Percentiles rank a stretch among this genome's conserved stretches.
phyloP scores from a whole-genome alignment of 1,284 basidiomycete species.

The Cryptococcus sp. region DNA sequence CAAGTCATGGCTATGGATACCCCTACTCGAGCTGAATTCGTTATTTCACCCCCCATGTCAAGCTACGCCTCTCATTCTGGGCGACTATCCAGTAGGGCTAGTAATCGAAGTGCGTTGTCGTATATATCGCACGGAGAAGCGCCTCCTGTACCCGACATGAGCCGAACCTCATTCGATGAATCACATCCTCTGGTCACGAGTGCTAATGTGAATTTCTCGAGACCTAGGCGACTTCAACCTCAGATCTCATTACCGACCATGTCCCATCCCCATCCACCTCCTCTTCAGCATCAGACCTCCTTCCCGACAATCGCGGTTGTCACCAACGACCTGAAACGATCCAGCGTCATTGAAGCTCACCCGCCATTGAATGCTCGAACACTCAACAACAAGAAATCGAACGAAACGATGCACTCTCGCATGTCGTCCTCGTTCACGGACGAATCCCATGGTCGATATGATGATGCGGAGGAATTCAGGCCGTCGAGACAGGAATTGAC shows the following conservation, averaged over 20 bases:
- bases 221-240: background rate
- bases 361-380: background rate
- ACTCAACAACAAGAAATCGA: background rate
- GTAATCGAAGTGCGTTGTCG: background rate
- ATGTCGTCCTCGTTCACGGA: background rate
- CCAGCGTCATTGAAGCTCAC: background rate
- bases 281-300: background rate
- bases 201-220: slow-evolving; percentile 3
- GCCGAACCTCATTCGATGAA: background rate
- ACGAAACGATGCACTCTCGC: background rate
- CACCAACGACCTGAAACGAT: background rate
- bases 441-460: background rate
- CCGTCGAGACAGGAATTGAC: slow-evolving; percentile 13
- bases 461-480: slow-evolving; percentile 5
- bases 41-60: slow-evolving; percentile 24
- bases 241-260: background rate
- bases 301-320: background rate
- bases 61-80: background rate
- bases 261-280: slow-evolving; percentile 5
- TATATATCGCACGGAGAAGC: background rate
- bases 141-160: background rate
- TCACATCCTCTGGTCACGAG: background rate
- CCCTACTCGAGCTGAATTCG: slow-evolving; percentile 31
- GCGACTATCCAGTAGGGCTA: background rate
- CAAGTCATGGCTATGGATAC: slow-evolving; percentile 36